These are phyloP conservation scores for Tilletia setariae DNA, from an alignment of 1,284 basidiomycete species.

Conservation along the genomic window DNA sequence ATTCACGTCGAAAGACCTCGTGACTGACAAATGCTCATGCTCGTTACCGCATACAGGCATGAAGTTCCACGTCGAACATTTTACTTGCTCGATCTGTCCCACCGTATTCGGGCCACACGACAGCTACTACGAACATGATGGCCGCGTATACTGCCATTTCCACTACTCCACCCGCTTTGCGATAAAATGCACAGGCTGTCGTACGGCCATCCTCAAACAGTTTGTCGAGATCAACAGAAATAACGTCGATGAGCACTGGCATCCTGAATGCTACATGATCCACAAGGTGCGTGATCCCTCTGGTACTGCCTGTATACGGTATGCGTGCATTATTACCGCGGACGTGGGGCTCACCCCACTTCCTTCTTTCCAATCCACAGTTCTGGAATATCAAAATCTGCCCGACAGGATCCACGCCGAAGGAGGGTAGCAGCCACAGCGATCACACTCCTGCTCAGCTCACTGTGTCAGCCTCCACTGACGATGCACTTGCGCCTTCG, in stretches of 20 bases:
- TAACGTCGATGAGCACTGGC: slow-evolving; percentile 97
- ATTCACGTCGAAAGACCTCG: not conserved
- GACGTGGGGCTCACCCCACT: too few species aligned
- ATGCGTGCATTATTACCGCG: too few species aligned
- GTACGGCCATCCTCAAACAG: slow-evolving; percentile 97
- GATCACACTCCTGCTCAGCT: not conserved
- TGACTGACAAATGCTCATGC: slow-evolving; percentile 11
- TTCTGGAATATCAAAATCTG: slow-evolving; percentile 97
- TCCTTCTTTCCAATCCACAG: slow-evolving; percentile 55
- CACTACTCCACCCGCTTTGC: slow-evolving; percentile 98
- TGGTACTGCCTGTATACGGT: too few species aligned
- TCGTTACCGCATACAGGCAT: slow-evolving; percentile 61
- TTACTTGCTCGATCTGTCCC: slow-evolving; percentile 94
- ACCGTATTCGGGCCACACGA: slow-evolving; percentile 96
- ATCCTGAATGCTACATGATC: slow-evolving; percentile 99
- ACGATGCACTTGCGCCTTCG: not conserved
- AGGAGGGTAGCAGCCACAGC: slow-evolving; percentile 27
- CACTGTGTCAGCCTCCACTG: not conserved
- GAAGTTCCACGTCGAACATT: slow-evolving; percentile 99
- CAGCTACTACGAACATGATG: slow-evolving; percentile 97
- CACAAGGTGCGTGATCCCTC: slow-evolving; percentile 61
- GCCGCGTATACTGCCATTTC: slow-evolving; percentile 71
- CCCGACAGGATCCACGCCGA: slow-evolving; percentile 43
- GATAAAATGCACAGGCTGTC: slow-evolving; percentile 95
- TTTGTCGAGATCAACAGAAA: slow-evolving; percentile 99